Conservation (phyloP, 2,329 filamentous ascomycete genomes). For the Cryphonectria japonica region DNA sequence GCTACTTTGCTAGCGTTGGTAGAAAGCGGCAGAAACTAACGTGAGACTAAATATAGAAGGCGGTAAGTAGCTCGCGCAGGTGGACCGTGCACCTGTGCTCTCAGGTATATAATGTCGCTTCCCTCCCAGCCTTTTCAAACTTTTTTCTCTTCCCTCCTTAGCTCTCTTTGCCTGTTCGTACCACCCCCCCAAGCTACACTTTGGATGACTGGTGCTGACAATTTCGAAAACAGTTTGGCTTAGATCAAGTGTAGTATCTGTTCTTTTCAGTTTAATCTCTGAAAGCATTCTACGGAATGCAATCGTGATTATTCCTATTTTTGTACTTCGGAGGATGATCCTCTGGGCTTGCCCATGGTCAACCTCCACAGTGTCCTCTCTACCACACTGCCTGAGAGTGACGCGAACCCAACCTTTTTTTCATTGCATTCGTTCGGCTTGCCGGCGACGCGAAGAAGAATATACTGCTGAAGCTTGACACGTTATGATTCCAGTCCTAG, state of each 20-base stretch:
- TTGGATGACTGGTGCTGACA: background rate
- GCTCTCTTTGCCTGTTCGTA: slow-evolving; percentile 44
- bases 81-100: slow-evolving; percentile 1
- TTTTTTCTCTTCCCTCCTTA: slow-evolving; percentile 54
- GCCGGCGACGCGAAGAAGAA: slow-evolving; percentile 59
- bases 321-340: slow-evolving; percentile 53
- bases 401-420: slow-evolving; percentile 59
- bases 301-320: slow-evolving; percentile 76
- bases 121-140: background rate
- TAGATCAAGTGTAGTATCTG: slow-evolving; percentile 81
- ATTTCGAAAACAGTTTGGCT: slow-evolving; percentile 36
- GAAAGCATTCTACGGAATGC: slow-evolving; percentile 67
- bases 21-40: background rate
- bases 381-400: slow-evolving; percentile 72
- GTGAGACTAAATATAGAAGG: background rate
- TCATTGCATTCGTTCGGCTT: slow-evolving; percentile 60
- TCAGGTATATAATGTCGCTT: background rate
- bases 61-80: background rate
- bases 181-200: background rate
- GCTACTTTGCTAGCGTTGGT: background rate
- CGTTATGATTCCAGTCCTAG: background rate
- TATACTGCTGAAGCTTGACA: background rate
- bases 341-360: slow-evolving; percentile 72
- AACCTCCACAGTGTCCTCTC: slow-evolving; percentile 67
- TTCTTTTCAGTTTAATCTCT: slow-evolving; percentile 86